Conservation (phyloP, 495 filamentous ascomycete species). For the Xylaria nigripes region DNA sequence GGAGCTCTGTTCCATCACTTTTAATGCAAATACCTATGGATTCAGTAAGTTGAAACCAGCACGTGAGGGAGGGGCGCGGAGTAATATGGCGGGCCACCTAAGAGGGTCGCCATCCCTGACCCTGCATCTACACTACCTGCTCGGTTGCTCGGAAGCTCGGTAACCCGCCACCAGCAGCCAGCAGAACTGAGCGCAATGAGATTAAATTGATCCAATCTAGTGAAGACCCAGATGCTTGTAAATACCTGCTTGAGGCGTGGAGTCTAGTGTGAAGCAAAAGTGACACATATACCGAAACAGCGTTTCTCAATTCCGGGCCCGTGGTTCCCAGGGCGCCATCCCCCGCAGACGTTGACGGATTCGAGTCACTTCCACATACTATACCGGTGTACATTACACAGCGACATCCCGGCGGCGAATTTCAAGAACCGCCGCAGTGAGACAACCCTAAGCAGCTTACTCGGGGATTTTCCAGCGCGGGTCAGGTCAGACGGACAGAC, state of each 20-base stretch:
- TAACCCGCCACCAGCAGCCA: no score
- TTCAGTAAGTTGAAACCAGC: neutral
- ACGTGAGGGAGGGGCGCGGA: no score
- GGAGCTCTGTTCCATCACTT: neutral
- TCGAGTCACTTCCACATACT: neutral
- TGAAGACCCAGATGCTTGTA: neutral
- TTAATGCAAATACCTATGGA: neutral
- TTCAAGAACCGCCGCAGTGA: neutral
- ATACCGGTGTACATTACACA: neutral
- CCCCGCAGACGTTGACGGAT: neutral
- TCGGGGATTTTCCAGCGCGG: conserved; percentile 1
- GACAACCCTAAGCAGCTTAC: conserved; percentile 3
- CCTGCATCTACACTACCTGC: neutral
- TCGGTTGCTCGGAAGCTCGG: neutral
- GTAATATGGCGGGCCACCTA: no score
- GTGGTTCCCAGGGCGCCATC: neutral
- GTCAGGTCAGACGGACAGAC: neutral
- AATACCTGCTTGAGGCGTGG: neutral
- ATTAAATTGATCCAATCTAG: neutral
- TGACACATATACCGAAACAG: neutral
- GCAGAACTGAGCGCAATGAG: neutral
- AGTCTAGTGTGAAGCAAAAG: neutral
- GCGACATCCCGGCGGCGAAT: neutral
- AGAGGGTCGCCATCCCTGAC: neutral
- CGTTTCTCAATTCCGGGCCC: conserved; percentile 4